Percentiles rank a stretch among this genome's conserved stretches.
Conservation (phyloP, 2,329 filamentous ascomycete species). For the Monosporascus sp. region DNA sequence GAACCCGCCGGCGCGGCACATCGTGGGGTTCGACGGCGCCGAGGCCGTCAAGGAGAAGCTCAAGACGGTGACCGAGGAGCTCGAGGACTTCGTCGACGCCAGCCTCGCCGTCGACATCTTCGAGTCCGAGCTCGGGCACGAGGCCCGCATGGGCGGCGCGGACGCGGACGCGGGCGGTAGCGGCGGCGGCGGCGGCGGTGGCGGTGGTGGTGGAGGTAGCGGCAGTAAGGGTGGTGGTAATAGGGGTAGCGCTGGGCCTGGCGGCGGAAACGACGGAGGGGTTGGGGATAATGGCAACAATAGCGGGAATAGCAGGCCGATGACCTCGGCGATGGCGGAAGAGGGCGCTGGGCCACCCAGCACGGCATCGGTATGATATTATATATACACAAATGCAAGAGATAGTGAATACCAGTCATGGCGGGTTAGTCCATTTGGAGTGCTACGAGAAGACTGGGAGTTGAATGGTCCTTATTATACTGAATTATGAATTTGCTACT, state of each 20-base stretch:
- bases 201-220: not conserved
- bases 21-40: conserved; percentile 86
- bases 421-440: too few relatives aligned
- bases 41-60: conserved; percentile 90
- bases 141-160: conserved; percentile 39
- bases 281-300: not conserved
- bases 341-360: conserved; percentile 10
- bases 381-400: too few relatives aligned
- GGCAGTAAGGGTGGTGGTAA: not conserved
- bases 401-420: too few relatives aligned
- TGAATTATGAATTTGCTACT: too few relatives aligned
- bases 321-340: conserved; percentile 9
- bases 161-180: not conserved
- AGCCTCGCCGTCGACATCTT: conserved; percentile 79
- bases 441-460: too few relatives aligned
- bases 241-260: not conserved
- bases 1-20: conserved; percentile 89
- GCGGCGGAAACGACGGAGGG: not conserved
- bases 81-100: conserved; percentile 92
- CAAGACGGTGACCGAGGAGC: conserved; percentile 90
- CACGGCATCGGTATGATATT: conserved; percentile 2
- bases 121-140: conserved; percentile 48
- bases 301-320: not conserved
- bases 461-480: too few relatives aligned
- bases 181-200: not conserved